These are phyloP conservation scores for Anthostomella pinea DNA, from an alignment of 2,329 filamentous ascomycete genomes.

Conservation along the genomic window DNA sequence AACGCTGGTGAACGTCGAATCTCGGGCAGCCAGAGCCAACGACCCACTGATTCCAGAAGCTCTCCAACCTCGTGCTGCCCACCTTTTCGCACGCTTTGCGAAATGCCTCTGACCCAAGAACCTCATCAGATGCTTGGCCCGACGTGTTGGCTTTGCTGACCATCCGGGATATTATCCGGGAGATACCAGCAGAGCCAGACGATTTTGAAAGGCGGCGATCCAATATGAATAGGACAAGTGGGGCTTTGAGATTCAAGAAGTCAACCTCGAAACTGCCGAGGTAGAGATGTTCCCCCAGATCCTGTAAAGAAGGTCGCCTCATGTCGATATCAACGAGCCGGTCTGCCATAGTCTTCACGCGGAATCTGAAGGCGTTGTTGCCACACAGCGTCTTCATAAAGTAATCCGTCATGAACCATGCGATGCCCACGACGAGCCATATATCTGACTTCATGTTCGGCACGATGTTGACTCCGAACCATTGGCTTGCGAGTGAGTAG, in stretches of 20 bases:
- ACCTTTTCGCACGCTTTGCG: constrained; percentile 83
- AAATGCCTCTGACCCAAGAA: constrained; percentile 74
- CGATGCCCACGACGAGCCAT: constrained; percentile 87
- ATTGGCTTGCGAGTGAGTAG: constrained; percentile 84
- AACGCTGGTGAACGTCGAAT: constrained; percentile 81
- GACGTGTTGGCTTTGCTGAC: constrained; percentile 79
- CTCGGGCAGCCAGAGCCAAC: constrained; percentile 82
- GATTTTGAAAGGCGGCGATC: constrained; percentile 89
- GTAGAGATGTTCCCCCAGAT: constrained; percentile 73
- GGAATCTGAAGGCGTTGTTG: constrained; percentile 90
- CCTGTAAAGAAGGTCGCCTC: constrained; percentile 75
- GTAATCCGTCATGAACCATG: constrained; percentile 91
- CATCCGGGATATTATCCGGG: constrained; percentile 80
- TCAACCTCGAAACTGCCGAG: constrained; percentile 83
- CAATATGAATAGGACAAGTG: constrained; percentile 87
- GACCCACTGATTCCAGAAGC: constrained; percentile 94
- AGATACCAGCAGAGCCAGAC: constrained; percentile 78
- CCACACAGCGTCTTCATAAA: constrained; percentile 90
- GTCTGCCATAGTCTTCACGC: constrained; percentile 82
- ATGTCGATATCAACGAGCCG: constrained; percentile 77
- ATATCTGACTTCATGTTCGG: constrained; percentile 76
- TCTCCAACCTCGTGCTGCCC: constrained; percentile 80
- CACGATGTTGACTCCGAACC: constrained; percentile 90
- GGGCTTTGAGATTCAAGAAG: constrained; percentile 87
- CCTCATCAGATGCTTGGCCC: constrained; percentile 59